These are phyloP conservation scores for Stemphylium beticola DNA, from an alignment of 2,329 filamentous ascomycete genomes.

Conservation along the genomic window DNA sequence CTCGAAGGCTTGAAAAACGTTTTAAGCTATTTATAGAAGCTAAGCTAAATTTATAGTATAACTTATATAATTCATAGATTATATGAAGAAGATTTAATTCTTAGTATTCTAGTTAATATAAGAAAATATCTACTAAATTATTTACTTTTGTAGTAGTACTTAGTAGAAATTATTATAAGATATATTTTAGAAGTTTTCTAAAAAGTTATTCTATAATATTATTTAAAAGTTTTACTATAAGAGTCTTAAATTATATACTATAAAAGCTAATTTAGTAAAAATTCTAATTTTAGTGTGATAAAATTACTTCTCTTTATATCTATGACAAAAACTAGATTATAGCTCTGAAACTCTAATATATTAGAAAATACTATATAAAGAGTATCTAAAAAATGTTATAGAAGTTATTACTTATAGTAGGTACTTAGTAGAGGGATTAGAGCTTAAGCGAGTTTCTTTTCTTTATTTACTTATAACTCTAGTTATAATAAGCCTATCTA, in stretches of 20 bases:
- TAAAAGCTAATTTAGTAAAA: neutral
- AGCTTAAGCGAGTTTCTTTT: too few relatives aligned
- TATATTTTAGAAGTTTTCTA: neutral
- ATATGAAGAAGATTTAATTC: neutral
- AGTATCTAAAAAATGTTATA: too few relatives aligned
- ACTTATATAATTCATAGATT: neutral
- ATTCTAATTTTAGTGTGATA: too few relatives aligned
- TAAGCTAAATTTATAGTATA: neutral
- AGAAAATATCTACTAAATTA: neutral
- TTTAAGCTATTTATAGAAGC: neutral
- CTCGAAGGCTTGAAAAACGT: neutral
- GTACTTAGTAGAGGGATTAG: too few relatives aligned
- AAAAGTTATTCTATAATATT: neutral
- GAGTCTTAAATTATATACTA: neutral
- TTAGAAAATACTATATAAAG: too few relatives aligned
- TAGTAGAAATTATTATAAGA: neutral
- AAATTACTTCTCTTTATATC: too few relatives aligned
- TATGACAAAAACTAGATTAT: too few relatives aligned
- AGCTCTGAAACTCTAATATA: too few relatives aligned
- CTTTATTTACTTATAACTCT: neutral
- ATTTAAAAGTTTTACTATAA: neutral
- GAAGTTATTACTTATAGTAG: too few relatives aligned
- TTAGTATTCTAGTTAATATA: neutral
- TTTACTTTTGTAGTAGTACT: neutral
- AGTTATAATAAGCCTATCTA: neutral